Percentiles rank a stretch among this genome's conserved stretches.
Evolutionary conservation across 2,329 filamentous ascomycete genomes (phyloP).

Genomic region (Neofusicoccum kwambonambiense): DNA sequence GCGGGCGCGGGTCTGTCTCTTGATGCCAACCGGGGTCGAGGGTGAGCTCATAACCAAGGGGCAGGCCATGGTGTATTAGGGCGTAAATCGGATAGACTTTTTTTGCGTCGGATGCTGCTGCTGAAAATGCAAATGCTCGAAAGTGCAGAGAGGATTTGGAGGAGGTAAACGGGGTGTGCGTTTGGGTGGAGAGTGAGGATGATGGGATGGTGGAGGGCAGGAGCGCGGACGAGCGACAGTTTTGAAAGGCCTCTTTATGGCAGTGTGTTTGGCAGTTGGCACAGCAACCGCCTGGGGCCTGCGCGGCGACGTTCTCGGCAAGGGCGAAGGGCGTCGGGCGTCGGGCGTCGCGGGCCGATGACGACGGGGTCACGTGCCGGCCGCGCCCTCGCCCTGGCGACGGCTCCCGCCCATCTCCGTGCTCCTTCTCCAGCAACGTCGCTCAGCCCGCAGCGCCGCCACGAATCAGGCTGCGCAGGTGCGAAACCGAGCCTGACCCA

Average conservation of each 20-base stretch:
- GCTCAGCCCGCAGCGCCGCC: not conserved
- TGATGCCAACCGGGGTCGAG: constrained; percentile 15
- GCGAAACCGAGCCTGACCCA: not conserved
- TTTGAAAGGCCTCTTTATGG: constrained; percentile 16
- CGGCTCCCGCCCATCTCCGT: no score
- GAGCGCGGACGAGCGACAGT: not conserved
- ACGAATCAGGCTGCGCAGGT: not conserved
- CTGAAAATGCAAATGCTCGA: constrained; percentile 1
- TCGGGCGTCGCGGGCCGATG: not conserved
- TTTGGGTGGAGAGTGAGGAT: not conserved
- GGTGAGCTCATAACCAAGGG: constrained; percentile 18
- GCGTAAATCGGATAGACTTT: not conserved
- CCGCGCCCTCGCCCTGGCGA: no score
- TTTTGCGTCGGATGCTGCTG: not conserved
- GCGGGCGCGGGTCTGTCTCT: constrained; percentile 15
- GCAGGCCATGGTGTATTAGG: constrained; percentile 17
- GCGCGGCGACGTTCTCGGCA: not conserved
- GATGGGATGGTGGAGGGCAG: not conserved
- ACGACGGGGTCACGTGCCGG: not conserved
- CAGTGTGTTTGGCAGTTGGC: constrained; percentile 17
- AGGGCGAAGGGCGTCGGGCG: not conserved
- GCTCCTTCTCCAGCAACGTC: not conserved
- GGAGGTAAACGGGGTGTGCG: not conserved
- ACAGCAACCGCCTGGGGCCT: not conserved
- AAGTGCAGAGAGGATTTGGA: constrained; percentile 3